Conservation (phyloP, 345 rosid genomes). For the Streptanthus diversifolius region DNA sequence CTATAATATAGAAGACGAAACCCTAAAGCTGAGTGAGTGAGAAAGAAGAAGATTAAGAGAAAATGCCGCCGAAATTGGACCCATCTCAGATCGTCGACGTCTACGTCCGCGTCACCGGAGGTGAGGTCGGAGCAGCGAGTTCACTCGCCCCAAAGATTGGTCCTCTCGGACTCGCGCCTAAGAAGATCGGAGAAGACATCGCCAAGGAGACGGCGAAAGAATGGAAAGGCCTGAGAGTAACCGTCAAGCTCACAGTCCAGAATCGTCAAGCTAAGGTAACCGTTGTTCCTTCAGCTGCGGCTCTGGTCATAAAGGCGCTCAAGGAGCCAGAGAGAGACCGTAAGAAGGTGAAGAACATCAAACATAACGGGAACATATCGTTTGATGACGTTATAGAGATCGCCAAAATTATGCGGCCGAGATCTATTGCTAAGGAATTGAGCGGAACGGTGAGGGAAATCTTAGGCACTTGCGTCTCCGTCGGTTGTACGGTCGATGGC, state of each 20-base stretch:
- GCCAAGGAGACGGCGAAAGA: conserved; percentile 71
- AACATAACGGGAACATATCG: conserved; percentile 48
- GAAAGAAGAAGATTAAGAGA: neutral
- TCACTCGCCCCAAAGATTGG: conserved; percentile 72
- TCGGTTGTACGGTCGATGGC: conserved; percentile 60
- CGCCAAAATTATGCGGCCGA: conserved; percentile 46
- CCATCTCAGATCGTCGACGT: conserved; percentile 63
- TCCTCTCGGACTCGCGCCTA: conserved; percentile 75
- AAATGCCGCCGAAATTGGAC: conserved; percentile 72
- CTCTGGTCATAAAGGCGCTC: conserved; percentile 54
- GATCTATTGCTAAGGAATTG: conserved; percentile 59
- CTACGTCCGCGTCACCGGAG: conserved; percentile 66
- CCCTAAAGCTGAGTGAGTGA: conserved; percentile 24
- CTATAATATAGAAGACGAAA: neutral
- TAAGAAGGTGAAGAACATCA: conserved; percentile 46
- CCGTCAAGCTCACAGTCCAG: conserved; percentile 66
- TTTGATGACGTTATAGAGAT: conserved; percentile 62
- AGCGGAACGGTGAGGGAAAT: conserved; percentile 58
- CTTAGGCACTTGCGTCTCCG: conserved; percentile 60
- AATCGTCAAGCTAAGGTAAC: conserved; percentile 64
- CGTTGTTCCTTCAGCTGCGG: conserved; percentile 65
- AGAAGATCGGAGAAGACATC: conserved; percentile 75
- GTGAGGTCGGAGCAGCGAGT: conserved; percentile 64
- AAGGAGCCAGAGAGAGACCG: conserved; percentile 64
- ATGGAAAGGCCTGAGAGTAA: conserved; percentile 65